Conservation (phyloP, 495 filamentous ascomycete genomes). For the Corynascus novoguineensis region DNA sequence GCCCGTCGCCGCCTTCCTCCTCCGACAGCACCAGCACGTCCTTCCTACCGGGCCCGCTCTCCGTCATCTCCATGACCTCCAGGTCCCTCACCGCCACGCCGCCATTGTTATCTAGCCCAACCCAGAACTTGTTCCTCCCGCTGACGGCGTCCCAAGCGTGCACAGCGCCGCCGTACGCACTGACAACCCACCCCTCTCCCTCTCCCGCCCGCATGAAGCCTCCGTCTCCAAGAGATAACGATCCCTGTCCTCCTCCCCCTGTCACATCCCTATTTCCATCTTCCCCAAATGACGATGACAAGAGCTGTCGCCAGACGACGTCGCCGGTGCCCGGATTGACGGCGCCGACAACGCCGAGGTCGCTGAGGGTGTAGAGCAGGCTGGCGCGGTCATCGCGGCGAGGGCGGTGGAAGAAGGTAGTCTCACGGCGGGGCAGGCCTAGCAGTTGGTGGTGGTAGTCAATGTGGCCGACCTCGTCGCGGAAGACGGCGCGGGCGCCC, state of each 20-base stretch:
- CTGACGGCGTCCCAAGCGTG: constrained; percentile 79
- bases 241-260: constrained; percentile 28
- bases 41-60: constrained; percentile 47
- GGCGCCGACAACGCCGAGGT: constrained; percentile 74
- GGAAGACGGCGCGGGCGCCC: constrained; percentile 62
- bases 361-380: constrained; percentile 83
- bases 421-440: constrained; percentile 70
- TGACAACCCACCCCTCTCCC: constrained; percentile 65
- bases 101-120: constrained; percentile 47
- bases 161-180: constrained; percentile 60
- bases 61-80: constrained; percentile 70
- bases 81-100: constrained; percentile 66
- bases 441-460: constrained; percentile 92
- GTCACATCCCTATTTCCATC: constrained; percentile 33
- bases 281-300: too few species aligned
- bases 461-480: constrained; percentile 83
- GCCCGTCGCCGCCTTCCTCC: constrained; percentile 35
- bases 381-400: constrained; percentile 74
- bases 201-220: constrained; percentile 67
- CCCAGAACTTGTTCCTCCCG: constrained; percentile 72
- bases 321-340: constrained; percentile 81
- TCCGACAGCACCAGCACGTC: constrained; percentile 67
- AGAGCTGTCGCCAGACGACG: constrained; percentile 74
- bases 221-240: too few species aligned
- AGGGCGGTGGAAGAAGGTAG: constrained; percentile 93